Evolutionary conservation across 257 asterid genomes (phyloP).

Genomic region (Salvia miltiorrhiza): DNA sequence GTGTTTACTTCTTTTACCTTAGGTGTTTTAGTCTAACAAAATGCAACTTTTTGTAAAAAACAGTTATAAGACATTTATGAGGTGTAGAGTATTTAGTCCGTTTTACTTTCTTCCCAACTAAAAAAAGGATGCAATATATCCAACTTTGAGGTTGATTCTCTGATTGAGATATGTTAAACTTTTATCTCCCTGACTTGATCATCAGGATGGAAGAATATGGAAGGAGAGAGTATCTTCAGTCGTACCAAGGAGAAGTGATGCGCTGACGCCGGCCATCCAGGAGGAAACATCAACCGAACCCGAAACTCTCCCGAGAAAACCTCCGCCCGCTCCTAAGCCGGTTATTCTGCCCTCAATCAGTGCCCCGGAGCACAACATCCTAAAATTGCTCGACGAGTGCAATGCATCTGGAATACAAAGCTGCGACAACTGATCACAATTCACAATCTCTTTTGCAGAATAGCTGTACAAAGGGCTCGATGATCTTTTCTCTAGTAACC

Average conservation of each 20-base stretch:
- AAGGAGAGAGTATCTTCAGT: conserved; percentile 78
- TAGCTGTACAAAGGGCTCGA: conserved; percentile 15
- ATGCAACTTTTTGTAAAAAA: neutral
- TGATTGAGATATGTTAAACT: neutral
- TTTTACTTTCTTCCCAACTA: neutral
- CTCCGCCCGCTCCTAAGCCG: conserved; percentile 49
- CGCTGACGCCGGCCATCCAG: conserved; percentile 46
- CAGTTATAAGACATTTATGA: too few relatives aligned
- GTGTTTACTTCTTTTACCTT: neutral
- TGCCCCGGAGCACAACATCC: conserved; percentile 50
- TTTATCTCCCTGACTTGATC: neutral
- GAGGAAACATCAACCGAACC: conserved; percentile 38
- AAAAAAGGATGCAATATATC: neutral
- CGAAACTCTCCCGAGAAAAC: conserved; percentile 28
- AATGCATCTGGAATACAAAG: conserved; percentile 25
- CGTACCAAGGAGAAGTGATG: conserved; percentile 45
- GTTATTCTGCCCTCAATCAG: conserved; percentile 48
- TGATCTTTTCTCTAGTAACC: neutral
- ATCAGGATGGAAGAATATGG: conserved; percentile 95
- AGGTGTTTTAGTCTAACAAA: neutral
- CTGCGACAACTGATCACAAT: neutral
- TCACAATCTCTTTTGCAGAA: neutral
- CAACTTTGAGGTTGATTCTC: neutral
- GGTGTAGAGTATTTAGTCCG: neutral
- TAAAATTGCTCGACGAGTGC: conserved; percentile 49